phyloP scores from a whole-genome alignment of 148 eudicot species.

The Nyssa sinensis region DNA sequence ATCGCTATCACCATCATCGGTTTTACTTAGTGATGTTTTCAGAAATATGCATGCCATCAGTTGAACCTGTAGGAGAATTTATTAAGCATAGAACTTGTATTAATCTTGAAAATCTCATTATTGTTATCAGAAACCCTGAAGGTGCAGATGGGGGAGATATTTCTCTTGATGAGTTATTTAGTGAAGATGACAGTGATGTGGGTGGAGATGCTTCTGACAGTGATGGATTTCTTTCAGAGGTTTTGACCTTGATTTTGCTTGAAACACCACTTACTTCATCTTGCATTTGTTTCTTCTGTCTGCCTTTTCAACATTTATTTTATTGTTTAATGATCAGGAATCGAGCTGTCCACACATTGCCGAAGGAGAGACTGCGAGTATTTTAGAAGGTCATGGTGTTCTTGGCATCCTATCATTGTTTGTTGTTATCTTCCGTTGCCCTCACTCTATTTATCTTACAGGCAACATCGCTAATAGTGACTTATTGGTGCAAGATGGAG shows the following conservation, averaged over 20 bases:
- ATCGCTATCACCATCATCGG: neutral
- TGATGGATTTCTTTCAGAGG: slow-evolving; percentile 95
- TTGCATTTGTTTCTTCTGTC: slow-evolving; percentile 4
- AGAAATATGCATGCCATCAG: neutral
- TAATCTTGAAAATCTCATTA: neutral
- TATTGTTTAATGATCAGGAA: slow-evolving; percentile 42
- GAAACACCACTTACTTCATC: slow-evolving; percentile 5
- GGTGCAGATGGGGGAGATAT: slow-evolving; percentile 38
- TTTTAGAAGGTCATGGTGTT: slow-evolving; percentile 48
- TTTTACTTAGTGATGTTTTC: neutral
- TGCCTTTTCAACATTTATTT: slow-evolving; percentile 12
- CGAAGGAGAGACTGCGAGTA: slow-evolving; percentile 30
- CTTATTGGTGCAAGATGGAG: slow-evolving; percentile 42
- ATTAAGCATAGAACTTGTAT: neutral
- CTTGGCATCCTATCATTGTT: neutral
- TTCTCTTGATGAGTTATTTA: slow-evolving; percentile 65
- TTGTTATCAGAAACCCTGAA: slow-evolving; percentile 40
- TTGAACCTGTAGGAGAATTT: neutral
- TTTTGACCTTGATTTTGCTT: slow-evolving; percentile 20
- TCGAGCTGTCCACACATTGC: slow-evolving; percentile 31
- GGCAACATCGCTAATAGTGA: slow-evolving; percentile 36
- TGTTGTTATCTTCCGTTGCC: neutral
- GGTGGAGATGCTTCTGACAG: slow-evolving; percentile 63
- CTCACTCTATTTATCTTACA: slow-evolving; percentile 20
- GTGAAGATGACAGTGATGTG: slow-evolving; percentile 50